Evolutionary conservation across 2,329 filamentous ascomycete genomes (phyloP).

Genomic region (Fusarium sp.): DNA sequence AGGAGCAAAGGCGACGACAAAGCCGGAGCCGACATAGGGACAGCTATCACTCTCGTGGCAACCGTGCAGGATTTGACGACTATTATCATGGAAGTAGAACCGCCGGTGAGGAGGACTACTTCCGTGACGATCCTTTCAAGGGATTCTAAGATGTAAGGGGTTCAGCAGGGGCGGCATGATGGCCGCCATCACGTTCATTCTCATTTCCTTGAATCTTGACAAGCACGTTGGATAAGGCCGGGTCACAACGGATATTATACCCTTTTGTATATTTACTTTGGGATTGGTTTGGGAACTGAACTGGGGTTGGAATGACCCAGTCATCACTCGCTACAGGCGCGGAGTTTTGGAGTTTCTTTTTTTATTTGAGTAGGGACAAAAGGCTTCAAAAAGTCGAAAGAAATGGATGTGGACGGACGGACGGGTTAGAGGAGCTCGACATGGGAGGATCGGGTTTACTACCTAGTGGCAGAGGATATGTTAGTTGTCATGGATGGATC

Average conservation of each 20-base stretch:
- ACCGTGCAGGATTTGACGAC: constrained; percentile 58
- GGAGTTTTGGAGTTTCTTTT: constrained; percentile 29
- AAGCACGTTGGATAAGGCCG: constrained; percentile 15
- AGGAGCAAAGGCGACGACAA: constrained; percentile 63
- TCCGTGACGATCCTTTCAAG: constrained; percentile 70
- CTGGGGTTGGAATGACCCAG: constrained; percentile 4
- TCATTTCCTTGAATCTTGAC: constrained; percentile 26
- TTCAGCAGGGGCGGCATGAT: constrained; percentile 12
- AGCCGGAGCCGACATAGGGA: constrained; percentile 68
- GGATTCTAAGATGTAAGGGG: constrained; percentile 61
- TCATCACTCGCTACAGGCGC: constrained; percentile 21
- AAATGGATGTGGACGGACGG: neutral
- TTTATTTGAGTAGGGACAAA: neutral
- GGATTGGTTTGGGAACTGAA: constrained; percentile 10
- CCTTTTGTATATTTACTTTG: constrained; percentile 41
- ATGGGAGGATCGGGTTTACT: neutral
- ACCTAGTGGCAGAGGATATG: neutral
- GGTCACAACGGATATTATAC: constrained; percentile 35
- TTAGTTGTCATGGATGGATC: neutral
- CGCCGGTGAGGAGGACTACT: constrained; percentile 66
- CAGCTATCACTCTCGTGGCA: constrained; percentile 60
- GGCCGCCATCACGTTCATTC: constrained; percentile 22
- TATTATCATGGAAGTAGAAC: constrained; percentile 60
- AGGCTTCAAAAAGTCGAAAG: constrained; percentile 20
- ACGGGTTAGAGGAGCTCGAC: constrained; percentile 1